phyloP scores from a whole-genome alignment of 345 rosid species.

The Camelina sativa region DNA sequence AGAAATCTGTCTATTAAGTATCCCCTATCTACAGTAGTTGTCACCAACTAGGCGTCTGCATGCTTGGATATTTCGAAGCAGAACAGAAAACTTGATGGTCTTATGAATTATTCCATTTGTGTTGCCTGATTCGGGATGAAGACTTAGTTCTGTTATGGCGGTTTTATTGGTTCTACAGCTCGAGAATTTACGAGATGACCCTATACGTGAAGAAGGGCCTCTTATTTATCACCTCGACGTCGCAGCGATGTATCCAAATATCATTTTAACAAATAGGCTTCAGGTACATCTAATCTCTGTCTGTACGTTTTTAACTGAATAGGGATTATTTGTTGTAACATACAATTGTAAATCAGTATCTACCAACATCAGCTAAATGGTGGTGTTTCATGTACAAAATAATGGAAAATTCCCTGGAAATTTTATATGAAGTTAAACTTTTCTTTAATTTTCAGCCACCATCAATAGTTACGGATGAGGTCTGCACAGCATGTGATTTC shows the following conservation, averaged over 20 bases:
- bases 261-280: conserved; percentile 95
- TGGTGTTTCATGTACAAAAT: background rate
- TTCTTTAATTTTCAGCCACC: conserved; percentile 71
- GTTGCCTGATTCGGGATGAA: background rate
- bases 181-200: conserved; percentile 69
- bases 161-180: conserved; percentile 61
- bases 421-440: conserved; percentile 12
- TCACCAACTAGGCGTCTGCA: conserved; percentile 24
- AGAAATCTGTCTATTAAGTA: conserved; percentile 21
- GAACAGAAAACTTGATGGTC: conserved; percentile 18
- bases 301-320: conserved; percentile 21
- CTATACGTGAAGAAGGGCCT: conserved; percentile 90
- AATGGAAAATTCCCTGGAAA: conserved; percentile 2
- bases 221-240: conserved; percentile 98
- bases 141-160: conserved; percentile 21
- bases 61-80: conserved; percentile 21
- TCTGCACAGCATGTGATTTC: conserved; percentile 97
- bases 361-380: background rate
- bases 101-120: conserved; percentile 12
- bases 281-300: conserved; percentile 60
- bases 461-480: conserved; percentile 86
- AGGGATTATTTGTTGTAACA: conserved; percentile 3
- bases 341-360: conserved; percentile 15
- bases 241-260: conserved; percentile 99
- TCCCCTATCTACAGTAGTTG: conserved; percentile 23